Conservation (phyloP, 225 moss, liverwort and hornwort genomes). For the Lunularia cruciata region DNA sequence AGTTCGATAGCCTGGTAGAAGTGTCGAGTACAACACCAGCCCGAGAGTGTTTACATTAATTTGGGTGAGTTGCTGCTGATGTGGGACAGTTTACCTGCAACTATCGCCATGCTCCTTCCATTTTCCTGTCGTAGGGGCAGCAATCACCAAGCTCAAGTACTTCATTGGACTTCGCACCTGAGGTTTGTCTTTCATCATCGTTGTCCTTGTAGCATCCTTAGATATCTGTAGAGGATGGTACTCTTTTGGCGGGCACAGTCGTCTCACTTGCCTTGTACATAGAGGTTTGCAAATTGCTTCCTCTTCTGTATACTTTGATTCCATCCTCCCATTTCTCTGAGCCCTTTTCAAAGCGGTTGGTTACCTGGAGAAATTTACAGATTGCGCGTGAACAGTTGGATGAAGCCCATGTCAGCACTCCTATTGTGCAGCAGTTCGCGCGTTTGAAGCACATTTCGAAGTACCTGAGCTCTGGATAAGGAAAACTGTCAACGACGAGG, state of each 20-base stretch:
- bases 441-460: background rate
- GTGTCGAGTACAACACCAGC: too few relatives aligned
- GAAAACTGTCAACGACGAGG: background rate
- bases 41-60: background rate
- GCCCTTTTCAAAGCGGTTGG: background rate
- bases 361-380: background rate
- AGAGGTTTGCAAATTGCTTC: conserved; percentile 22
- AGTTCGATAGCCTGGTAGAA: too few relatives aligned
- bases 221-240: conserved; percentile 10
- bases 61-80: background rate
- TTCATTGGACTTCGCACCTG: background rate
- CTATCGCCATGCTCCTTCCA: background rate
- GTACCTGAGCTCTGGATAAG: background rate
- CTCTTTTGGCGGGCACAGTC: background rate
- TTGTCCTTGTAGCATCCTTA: background rate
- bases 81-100: background rate
- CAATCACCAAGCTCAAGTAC: background rate
- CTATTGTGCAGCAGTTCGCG: background rate
- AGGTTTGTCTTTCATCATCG: background rate
- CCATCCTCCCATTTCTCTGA: background rate
- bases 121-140: background rate
- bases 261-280: conserved; percentile 12
- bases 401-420: background rate
- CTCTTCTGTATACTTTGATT: background rate
- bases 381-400: background rate